phyloP scores from a whole-genome alignment of 176 grass and related monocot species.

The Musa itinerans region DNA sequence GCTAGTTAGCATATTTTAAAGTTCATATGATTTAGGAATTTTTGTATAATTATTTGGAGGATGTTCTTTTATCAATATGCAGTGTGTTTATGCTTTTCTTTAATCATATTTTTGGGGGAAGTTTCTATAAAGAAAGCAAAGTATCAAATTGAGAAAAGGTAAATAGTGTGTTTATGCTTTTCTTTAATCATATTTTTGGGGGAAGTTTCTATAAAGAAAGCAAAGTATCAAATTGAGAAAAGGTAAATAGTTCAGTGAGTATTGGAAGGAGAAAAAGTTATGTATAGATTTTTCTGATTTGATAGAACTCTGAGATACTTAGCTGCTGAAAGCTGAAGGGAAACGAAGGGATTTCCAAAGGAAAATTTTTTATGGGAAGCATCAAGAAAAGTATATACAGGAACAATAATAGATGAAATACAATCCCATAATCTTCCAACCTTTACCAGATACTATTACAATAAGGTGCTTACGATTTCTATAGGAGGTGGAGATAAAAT shows the following conservation, averaged over 20 bases:
- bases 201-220: neutral
- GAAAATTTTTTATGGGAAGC: too few species aligned
- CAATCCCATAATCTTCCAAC: too few species aligned
- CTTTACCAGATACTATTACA: too few species aligned
- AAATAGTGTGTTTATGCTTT: neutral
- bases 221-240: neutral
- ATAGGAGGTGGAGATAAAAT: too few species aligned
- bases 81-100: neutral
- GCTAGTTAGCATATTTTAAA: neutral
- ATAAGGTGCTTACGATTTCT: too few species aligned
- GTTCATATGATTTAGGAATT: neutral
- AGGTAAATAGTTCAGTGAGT: neutral
- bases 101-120: neutral
- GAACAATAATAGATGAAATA: too few species aligned
- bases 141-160: neutral
- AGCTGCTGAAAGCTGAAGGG: too few species aligned
- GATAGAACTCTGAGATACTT: too few species aligned
- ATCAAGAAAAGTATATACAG: too few species aligned
- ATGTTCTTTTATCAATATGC: neutral
- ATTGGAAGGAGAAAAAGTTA: neutral
- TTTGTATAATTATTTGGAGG: too few species aligned
- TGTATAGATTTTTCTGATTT: too few species aligned
- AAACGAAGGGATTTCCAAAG: neutral
- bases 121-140: neutral
- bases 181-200: neutral